A percentile compares a stretch with the other conserved stretches of the same genome.
Evolutionary conservation across 2,329 filamentous ascomycete genomes (phyloP).

Genomic region (Aspergillus intermedius): DNA sequence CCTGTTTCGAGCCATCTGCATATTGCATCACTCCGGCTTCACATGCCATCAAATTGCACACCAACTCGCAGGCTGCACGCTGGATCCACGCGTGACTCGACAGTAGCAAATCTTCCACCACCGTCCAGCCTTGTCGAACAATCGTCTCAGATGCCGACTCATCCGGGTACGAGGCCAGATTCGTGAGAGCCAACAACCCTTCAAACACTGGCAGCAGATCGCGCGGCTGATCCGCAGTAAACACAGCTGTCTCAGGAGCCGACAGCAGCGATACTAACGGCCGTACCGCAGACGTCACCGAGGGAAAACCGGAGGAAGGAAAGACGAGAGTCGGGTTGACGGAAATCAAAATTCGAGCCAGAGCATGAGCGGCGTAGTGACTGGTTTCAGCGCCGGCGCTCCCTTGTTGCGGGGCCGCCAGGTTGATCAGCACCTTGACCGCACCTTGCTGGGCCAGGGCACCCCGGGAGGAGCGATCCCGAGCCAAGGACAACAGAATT

Average conservation of each 20-base stretch:
- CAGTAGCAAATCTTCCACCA: constrained; percentile 77
- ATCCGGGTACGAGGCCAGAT: constrained; percentile 64
- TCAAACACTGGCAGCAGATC: constrained; percentile 89
- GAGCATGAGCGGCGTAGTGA: constrained; percentile 66
- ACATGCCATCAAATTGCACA: constrained; percentile 69
- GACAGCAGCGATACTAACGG: constrained; percentile 70
- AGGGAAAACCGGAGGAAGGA: constrained; percentile 65
- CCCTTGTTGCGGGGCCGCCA: constrained; percentile 41
- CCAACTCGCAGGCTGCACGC: constrained; percentile 76
- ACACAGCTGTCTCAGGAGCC: constrained; percentile 54
- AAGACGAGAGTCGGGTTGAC: constrained; percentile 82
- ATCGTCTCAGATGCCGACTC: constrained; percentile 57
- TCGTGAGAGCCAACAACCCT: constrained; percentile 83
- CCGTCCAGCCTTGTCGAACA: constrained; percentile 65
- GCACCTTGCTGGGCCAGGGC: constrained; percentile 89
- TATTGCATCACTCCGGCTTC: constrained; percentile 42
- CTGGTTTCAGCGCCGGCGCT: constrained; percentile 36
- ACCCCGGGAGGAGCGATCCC: constrained; percentile 66
- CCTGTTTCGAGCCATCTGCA: constrained; percentile 53
- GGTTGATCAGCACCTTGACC: constrained; percentile 74
- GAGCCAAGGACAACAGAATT: constrained; percentile 71
- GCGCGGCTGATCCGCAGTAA: constrained; percentile 47
- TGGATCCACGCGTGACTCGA: constrained; percentile 68
- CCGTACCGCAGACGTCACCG: constrained; percentile 69
- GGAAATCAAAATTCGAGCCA: constrained; percentile 79